Conservation (phyloP, 1,139 yeast genomes). For the Sugiyamaella sp. region DNA sequence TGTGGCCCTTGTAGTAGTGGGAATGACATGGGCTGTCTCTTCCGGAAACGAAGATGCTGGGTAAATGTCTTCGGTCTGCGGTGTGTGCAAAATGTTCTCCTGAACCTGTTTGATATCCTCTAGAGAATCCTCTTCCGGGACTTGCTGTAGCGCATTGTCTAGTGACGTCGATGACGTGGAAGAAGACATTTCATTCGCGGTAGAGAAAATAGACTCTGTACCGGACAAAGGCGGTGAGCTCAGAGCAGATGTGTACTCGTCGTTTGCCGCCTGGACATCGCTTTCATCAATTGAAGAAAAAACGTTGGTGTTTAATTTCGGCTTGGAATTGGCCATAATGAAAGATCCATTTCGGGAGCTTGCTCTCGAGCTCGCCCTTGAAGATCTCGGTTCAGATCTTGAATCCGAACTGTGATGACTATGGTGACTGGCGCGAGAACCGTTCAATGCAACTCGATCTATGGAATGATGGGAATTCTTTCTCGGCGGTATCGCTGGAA, state of each 20-base stretch:
- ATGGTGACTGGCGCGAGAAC: slow-evolving; percentile 13
- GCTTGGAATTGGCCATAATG: not conserved
- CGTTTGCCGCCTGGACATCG: not conserved
- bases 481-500: slow-evolving; percentile 15
- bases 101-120: not conserved
- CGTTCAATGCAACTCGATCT: not conserved
- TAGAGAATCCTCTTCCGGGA: slow-evolving; percentile 10
- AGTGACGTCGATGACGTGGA: slow-evolving; percentile 9
- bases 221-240: slow-evolving; percentile 15
- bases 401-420: slow-evolving; percentile 6
- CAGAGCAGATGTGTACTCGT: slow-evolving; percentile 4
- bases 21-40: not conserved
- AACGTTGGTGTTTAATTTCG: not conserved
- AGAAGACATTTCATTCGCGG: slow-evolving; percentile 17
- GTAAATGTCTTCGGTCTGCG: too few species aligned
- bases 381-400: slow-evolving; percentile 4
- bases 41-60: not conserved
- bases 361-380: slow-evolving; percentile 14
- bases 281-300: slow-evolving; percentile 14
- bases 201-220: slow-evolving; percentile 18
- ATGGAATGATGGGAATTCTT: slow-evolving; percentile 16
- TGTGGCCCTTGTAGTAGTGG: slow-evolving; percentile 6
- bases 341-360: slow-evolving; percentile 8
- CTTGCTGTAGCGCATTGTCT: slow-evolving; percentile 11
- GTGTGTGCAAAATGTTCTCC: not conserved